These are phyloP conservation scores for Vaccinium vitisidaea DNA, from an alignment of 148 eudicot genomes.

Conservation along the genomic window DNA sequence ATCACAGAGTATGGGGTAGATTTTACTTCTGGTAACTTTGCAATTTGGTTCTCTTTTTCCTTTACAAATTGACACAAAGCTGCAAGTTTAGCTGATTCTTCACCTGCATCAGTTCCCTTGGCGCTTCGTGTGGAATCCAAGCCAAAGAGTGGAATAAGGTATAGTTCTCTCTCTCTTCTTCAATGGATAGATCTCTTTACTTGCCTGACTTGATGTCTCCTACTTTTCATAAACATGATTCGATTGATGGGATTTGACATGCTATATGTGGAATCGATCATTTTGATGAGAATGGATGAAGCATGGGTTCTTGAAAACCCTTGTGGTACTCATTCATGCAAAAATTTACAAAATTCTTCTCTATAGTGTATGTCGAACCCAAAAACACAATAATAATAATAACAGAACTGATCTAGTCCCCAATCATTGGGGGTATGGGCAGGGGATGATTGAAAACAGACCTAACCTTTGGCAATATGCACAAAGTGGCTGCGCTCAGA, in stretches of 20 bases:
- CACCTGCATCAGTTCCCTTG: slow-evolving; percentile 72
- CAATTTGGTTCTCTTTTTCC: slow-evolving; percentile 18
- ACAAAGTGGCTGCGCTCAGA: no score
- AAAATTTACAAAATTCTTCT: background rate
- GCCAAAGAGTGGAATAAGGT: slow-evolving; percentile 97
- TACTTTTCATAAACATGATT: background rate
- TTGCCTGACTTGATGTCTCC: background rate
- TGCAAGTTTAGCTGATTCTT: slow-evolving; percentile 73
- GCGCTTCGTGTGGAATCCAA: slow-evolving; percentile 91
- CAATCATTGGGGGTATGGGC: no score
- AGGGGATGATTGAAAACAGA: no score
- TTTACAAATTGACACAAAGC: slow-evolving; percentile 73
- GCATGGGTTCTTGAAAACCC: background rate
- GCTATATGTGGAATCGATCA: background rate
- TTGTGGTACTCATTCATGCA: background rate
- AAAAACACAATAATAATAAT: no score
- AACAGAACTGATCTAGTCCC: no score
- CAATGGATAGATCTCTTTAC: background rate
- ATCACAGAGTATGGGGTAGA: background rate
- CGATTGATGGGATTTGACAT: background rate
- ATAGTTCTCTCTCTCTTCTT: background rate
- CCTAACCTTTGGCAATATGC: no score
- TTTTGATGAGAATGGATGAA: background rate
- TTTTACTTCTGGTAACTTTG: background rate
- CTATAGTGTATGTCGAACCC: background rate